phyloP scores from a whole-genome alignment of 1,284 basidiomycete genomes.

The Apiotrichum gamsii region DNA sequence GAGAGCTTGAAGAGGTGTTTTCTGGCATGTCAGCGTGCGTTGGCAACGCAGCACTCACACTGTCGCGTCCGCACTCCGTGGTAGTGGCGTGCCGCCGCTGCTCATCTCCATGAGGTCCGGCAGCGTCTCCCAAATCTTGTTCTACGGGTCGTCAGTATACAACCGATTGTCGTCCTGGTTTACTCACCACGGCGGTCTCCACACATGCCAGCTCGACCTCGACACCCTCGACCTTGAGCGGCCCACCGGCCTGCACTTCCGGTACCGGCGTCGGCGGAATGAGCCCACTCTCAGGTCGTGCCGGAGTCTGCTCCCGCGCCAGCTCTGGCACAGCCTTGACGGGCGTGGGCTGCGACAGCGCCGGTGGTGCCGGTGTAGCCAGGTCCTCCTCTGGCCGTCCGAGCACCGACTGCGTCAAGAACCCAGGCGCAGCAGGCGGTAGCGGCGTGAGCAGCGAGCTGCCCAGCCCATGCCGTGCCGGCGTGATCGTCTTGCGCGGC shows the following conservation, averaged over 20 bases:
- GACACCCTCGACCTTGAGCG: conserved; percentile 17
- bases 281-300: too few relatives aligned
- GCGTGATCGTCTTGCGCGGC: conserved; percentile 7
- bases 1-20: conserved; percentile 30
- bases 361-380: not conserved
- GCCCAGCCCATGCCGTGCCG: not conserved
- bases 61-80: conserved; percentile 18
- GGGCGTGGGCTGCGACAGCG: not conserved
- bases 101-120: conserved; percentile 34
- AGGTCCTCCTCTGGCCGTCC: not conserved
- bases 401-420: too few relatives aligned
- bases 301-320: too few relatives aligned
- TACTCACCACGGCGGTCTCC: conserved; percentile 29
- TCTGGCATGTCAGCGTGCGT: conserved; percentile 18
- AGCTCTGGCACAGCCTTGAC: not conserved
- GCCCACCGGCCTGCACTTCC: not conserved
- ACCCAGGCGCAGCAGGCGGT: too few relatives aligned
- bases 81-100: conserved; percentile 9
- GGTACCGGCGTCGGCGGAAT: not conserved
- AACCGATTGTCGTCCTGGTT: too few relatives aligned
- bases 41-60: conserved; percentile 21
- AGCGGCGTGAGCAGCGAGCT: too few relatives aligned
- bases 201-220: conserved; percentile 19
- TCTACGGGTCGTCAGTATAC: conserved; percentile 22
- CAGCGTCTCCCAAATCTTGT: conserved; percentile 29